phyloP scores from a whole-genome alignment of 306 rosid species.

The Sicyos baderoa region DNA sequence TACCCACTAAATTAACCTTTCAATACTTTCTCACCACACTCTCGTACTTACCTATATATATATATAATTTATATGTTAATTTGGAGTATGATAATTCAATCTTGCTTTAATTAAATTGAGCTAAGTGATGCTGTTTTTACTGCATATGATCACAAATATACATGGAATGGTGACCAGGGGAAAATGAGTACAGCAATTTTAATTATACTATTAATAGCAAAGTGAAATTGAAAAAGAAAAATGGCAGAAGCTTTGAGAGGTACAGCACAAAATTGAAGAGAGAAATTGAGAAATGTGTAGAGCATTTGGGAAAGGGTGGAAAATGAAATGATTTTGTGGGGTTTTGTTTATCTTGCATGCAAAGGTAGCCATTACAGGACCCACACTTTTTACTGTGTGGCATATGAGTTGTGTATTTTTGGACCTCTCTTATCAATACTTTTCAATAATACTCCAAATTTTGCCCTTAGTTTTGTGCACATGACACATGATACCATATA shows the following conservation, averaged over 20 bases:
- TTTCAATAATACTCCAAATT: not conserved
- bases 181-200: not conserved
- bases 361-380: slow-evolving; percentile 11
- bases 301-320: not conserved
- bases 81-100: too few species aligned
- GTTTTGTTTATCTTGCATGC: not conserved
- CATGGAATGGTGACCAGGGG: too few species aligned
- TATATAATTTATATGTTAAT: not conserved
- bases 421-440: not conserved
- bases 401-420: slow-evolving; percentile 10
- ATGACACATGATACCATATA: not conserved
- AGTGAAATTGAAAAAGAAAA: not conserved
- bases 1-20: too few species aligned
- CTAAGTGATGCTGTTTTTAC: too few species aligned
- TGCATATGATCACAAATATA: too few species aligned
- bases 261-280: not conserved
- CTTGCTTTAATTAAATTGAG: too few species aligned
- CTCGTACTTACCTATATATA: not conserved
- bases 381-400: not conserved
- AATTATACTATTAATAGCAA: not conserved
- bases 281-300: not conserved
- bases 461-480: not conserved
- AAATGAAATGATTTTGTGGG: not conserved
- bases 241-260: not conserved
- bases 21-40: too few species aligned